Conservation (phyloP, 2,329 filamentous ascomycete species). For the Fusarium brachygibbosum region DNA sequence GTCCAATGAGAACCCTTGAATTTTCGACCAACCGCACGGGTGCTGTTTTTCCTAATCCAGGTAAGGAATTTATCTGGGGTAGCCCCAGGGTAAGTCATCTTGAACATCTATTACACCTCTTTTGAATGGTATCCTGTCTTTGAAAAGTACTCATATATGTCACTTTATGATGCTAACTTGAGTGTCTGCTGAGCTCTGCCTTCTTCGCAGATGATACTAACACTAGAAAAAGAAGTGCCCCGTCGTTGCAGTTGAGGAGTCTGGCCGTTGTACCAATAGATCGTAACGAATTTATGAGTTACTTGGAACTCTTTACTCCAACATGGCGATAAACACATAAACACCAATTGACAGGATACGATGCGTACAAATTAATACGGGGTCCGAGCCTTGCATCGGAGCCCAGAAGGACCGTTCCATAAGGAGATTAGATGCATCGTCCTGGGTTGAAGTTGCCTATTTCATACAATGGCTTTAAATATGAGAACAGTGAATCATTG, state of each 20-base stretch:
- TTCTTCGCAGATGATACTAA: neutral
- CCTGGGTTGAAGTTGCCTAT: slow-evolving; percentile 1
- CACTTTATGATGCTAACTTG: neutral
- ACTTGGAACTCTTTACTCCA: neutral
- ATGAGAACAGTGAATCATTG: neutral
- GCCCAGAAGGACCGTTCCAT: slow-evolving; percentile 17
- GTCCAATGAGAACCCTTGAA: slow-evolving; percentile 27
- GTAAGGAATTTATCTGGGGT: slow-evolving; percentile 8
- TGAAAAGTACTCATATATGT: neutral
- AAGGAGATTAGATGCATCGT: neutral
- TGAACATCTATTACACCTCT: neutral
- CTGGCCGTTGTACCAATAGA: neutral
- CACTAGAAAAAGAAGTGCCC: neutral
- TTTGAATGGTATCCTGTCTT: neutral
- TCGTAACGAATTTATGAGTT: neutral
- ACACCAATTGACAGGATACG: neutral
- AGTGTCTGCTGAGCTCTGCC: neutral
- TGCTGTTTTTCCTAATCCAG: neutral
- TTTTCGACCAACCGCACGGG: neutral
- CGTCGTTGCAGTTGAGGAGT: neutral
- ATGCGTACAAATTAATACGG: neutral
- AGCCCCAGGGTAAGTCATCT: slow-evolving; percentile 6
- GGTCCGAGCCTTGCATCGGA: neutral
- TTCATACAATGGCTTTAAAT: neutral
- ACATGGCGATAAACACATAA: neutral